Base-by-base conservation (phyloP, 2,329 filamentous ascomycete genomes). In the Colletotrichum musae region DNA sequence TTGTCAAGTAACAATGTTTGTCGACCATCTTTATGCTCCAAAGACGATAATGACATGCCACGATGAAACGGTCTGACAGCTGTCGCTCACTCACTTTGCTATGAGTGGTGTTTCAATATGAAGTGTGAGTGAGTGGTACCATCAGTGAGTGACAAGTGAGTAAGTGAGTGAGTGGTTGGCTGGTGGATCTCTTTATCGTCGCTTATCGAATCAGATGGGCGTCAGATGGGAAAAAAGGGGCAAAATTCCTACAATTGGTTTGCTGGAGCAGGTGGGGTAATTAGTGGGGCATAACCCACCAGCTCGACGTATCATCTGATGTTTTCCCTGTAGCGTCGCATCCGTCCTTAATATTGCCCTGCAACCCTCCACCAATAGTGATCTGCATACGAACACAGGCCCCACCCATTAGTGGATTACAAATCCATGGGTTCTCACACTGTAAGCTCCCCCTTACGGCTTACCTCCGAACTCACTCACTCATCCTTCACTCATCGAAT, bases 351-450 rank as follows among this genome's bases (percentile, higher is more conserved):
- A 48, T 48, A 21, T 48, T 48, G 45, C 45, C 45, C 41, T 43
- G 41, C 16, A 16, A 5, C n/a, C 47, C 16, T 5, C 43, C 16
- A 47, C 18, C 43, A 47, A 36, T 36, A 16, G 26, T 6, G 26
- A 13, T 7, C 26, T n/a, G 13, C 13, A 7, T 18, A 53, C 4
- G 16, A 16, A 36, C 6, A 6, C 4, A 10, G 7, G 6, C 48
- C 24, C 48, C 39, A 12, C 12, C 51, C 24, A 45, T 54, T 21
- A 65, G 62, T 66, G 65, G 65, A 69, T 69, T 66, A 66, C 61
- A 66, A 69, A 69, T 69, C 66, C 32, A 26, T 13, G 13, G 39
- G 50, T 59, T 50, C 28, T 32, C 28, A 9, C 28, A 32, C 6
- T 32, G 28, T 32, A 9, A 32, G 28, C 7, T 9, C 28, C 28